Evolutionary conservation across 2,329 filamentous ascomycete genomes (phyloP).

Genomic region (Phialocephala subalpina): DNA sequence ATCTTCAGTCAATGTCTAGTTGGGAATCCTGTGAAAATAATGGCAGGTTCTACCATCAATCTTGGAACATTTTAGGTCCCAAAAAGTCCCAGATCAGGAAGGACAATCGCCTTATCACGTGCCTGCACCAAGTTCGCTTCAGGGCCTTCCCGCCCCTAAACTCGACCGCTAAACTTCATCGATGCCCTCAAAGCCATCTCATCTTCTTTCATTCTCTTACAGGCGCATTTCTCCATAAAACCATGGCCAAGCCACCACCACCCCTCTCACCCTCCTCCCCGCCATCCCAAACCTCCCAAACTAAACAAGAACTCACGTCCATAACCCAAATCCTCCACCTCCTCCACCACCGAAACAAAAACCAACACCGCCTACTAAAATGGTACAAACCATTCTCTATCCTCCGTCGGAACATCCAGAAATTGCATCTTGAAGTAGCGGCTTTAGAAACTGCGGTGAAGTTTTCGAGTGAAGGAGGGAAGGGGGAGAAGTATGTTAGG

Average conservation of each 20-base stretch:
- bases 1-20: too few relatives aligned
- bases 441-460: conserved; percentile 22
- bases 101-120: neutral
- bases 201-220: neutral
- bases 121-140: neutral
- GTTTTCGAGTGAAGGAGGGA: conserved; percentile 2
- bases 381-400: conserved; percentile 84
- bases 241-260: neutral
- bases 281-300: conserved; percentile 13
- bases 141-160: conserved; percentile 6
- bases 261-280: neutral
- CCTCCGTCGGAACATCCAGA: conserved; percentile 71
- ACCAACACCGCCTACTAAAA: conserved; percentile 82
- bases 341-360: conserved; percentile 85
- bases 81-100: neutral
- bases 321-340: conserved; percentile 69
- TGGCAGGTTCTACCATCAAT: too few relatives aligned
- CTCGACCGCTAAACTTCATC: neutral
- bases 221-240: neutral
- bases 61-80: neutral
- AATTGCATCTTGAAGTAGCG: conserved; percentile 55
- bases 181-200: neutral
- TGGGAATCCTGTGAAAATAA: too few relatives aligned
- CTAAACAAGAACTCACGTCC: conserved; percentile 44
- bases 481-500: conserved; percentile 30